Base-by-base conservation (phyloP, 495 filamentous ascomycete species). In the Saxophila tyrrhenica region DNA sequence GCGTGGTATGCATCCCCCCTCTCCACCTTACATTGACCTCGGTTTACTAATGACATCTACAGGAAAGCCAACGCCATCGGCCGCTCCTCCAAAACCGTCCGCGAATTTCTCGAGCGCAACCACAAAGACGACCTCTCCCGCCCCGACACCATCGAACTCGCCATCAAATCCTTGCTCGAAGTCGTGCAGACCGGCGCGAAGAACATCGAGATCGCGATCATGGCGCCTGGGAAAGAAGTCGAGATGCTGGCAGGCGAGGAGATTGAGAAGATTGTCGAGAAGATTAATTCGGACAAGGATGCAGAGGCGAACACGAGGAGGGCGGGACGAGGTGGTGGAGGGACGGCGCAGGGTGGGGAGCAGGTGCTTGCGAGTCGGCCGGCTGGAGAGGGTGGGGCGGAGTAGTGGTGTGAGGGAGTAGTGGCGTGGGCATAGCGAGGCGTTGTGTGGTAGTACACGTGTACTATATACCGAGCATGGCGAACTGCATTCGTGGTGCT, bases 31-130 rank as follows among this genome's bases (percentile, higher is more conserved):
- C 20, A 38, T 46, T 16, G 29, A 51, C 11, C 15, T 38, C 35
- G n/a, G 1, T 39, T 19, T 3, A 57, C 45, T 62, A 54, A 47
- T 48, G 32, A 47, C 8, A 22, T 25, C 16, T 42, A 41, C 52
- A 96, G 91, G 92, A 98, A 98, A 81, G 94, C 92, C 61, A 98
- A 98, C 66, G 92, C 92, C 48, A 98, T 98, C 68, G 92, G 92
- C 44, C 83, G 92, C 62, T 95, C 91, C 19, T 94, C 87, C 79
- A 98, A 98, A 78, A 97, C 92, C 3, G 92, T 98, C 39, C 83
- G 92, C 54, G 92, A 98, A 68, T 98, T 98, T 73, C 77, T 98
- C 56, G 92, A 98, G 72, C 81, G 92, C 63, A 95, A 98, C 72
- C 94, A 98, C 75, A 92, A 95, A 73, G 84, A 87, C 57, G 89